phyloP scores from a whole-genome alignment of 306 rosid species.

The Luffa aegyptiaca region DNA sequence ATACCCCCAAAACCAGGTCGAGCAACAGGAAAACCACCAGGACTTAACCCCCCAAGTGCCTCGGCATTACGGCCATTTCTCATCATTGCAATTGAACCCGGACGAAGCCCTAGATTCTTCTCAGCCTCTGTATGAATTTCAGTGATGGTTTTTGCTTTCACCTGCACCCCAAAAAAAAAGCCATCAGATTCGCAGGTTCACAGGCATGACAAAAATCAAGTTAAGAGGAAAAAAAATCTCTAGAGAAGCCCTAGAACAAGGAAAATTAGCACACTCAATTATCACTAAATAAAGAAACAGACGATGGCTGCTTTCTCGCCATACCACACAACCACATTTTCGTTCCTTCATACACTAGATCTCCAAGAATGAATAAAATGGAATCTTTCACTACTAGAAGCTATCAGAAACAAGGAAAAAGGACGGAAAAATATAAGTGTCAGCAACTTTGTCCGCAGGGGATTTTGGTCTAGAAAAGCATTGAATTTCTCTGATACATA shows the following conservation, averaged over 20 bases:
- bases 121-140: constrained; percentile 41
- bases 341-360: neutral
- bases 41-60: constrained; percentile 15
- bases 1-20: constrained; percentile 23
- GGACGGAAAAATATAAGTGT: neutral
- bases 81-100: constrained; percentile 27
- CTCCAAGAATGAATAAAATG: neutral
- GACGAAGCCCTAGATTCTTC: constrained; percentile 31
- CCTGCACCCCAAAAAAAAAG: constrained; percentile 18
- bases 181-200: constrained; percentile 6
- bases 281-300: neutral
- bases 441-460: neutral
- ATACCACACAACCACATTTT: neutral
- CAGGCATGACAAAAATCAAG: neutral
- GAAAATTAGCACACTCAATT: neutral
- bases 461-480: neutral
- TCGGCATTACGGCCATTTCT: constrained; percentile 25
- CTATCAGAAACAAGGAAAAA: neutral
- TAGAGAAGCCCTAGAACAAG: neutral
- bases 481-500: too few species aligned
- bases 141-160: constrained; percentile 33
- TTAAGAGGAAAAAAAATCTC: neutral
- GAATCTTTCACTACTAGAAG: neutral
- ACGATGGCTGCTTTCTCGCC: neutral
- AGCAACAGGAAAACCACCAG: constrained; percentile 22